Percentiles rank a stretch among this genome's conserved stretches.
These are phyloP conservation scores for Lycium ferocissimum DNA, from an alignment of 257 asterid species.

Conservation along the genomic window DNA sequence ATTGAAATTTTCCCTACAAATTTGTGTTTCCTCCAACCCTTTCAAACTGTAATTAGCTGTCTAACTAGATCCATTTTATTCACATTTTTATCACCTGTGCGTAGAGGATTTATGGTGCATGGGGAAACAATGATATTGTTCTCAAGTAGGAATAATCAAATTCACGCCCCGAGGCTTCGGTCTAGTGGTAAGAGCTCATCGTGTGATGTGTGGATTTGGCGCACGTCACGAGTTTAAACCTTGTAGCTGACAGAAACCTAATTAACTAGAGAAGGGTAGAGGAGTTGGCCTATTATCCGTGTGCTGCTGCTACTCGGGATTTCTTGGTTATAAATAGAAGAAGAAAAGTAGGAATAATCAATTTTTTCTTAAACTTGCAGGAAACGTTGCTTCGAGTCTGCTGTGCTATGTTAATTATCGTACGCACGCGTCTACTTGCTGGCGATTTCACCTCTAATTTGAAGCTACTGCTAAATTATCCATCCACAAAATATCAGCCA, in stretches of 20 bases:
- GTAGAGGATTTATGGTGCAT: neutral
- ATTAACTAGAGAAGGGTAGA: too few relatives aligned
- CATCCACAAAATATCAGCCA: slow-evolving; percentile 85
- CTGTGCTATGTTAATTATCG: slow-evolving; percentile 90
- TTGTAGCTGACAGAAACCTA: neutral
- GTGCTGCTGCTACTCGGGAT: neutral
- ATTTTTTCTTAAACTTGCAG: slow-evolving; percentile 50
- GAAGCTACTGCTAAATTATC: slow-evolving; percentile 85
- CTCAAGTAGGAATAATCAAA: neutral
- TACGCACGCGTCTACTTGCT: slow-evolving; percentile 85
- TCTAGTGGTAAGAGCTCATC: neutral
- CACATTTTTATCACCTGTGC: neutral
- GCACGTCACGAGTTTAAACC: too few relatives aligned
- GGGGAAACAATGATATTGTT: neutral
- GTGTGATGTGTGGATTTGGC: neutral
- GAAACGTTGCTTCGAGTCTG: slow-evolving; percentile 85
- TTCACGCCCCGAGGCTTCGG: neutral
- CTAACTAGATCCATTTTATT: neutral
- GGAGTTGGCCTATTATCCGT: neutral
- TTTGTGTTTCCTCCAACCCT: neutral
- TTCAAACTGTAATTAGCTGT: neutral
- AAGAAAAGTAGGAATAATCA: neutral
- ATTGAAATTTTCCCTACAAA: neutral
- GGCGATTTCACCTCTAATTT: slow-evolving; percentile 95
- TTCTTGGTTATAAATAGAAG: neutral